A percentile compares a stretch with the other conserved stretches of the same genome.
phyloP scores from a whole-genome alignment of 257 asterid species.

The Solanum virginianum region DNA sequence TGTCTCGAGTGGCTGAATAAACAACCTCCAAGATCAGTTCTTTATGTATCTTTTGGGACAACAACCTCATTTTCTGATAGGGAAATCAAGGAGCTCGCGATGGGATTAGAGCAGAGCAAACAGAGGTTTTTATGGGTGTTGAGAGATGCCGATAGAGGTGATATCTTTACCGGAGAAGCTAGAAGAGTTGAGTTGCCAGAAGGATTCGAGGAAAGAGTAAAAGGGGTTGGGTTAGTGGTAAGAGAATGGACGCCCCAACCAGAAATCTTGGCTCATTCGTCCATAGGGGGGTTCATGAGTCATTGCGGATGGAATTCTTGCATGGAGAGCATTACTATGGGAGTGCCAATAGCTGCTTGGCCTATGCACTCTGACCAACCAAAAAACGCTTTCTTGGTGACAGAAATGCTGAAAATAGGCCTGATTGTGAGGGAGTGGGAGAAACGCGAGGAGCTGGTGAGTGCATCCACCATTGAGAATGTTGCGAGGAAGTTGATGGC shows the following conservation, averaged over 20 bases:
- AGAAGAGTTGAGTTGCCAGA: not conserved
- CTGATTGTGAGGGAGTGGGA: not conserved
- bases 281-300: not conserved
- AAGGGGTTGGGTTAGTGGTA: not conserved
- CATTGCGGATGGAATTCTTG: not conserved
- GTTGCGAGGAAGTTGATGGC: slow-evolving; percentile 10
- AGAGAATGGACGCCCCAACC: not conserved
- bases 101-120: not conserved
- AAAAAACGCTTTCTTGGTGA: not conserved
- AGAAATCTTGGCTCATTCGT: not conserved
- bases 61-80: not conserved
- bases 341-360: not conserved
- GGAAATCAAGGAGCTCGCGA: not conserved
- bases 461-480: not conserved
- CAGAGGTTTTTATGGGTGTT: not conserved
- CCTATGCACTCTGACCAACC: not conserved
- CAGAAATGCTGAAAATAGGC: not conserved
- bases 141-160: not conserved
- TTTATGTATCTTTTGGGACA: not conserved
- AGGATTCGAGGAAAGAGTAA: not conserved
- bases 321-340: not conserved
- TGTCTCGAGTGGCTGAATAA: not conserved
- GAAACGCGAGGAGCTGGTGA: not conserved
- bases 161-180: not conserved
- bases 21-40: not conserved